phyloP scores from a whole-genome alignment of 768 basidiomycete species.

The Naganishia randhawae region DNA sequence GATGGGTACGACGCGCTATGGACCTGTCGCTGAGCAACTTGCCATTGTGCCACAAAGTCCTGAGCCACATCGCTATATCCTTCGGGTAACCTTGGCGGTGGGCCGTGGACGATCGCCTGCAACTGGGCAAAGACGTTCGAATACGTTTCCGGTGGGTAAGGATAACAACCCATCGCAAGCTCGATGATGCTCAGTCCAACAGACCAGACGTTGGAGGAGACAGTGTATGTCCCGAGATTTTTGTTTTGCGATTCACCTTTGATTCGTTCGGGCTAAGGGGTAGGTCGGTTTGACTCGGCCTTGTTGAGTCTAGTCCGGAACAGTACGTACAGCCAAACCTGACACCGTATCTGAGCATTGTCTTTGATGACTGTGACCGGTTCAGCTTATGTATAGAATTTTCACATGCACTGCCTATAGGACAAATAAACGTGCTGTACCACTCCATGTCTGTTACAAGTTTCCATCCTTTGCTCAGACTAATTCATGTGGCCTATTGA shows the following conservation, averaged over 20 bases:
- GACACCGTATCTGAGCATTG: too few species aligned
- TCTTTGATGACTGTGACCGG: too few species aligned
- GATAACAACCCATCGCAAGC: conserved; percentile 79
- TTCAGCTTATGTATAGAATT: too few species aligned
- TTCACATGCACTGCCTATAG: too few species aligned
- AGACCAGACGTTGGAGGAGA: conserved; percentile 94
- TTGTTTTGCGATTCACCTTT: conserved; percentile 85
- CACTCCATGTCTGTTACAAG: too few species aligned
- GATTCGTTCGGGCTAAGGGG: conserved; percentile 95
- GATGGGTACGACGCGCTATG: not conserved
- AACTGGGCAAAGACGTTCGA: conserved; percentile 93
- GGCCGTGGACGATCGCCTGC: conserved; percentile 93
- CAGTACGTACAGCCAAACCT: too few species aligned
- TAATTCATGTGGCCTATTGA: too few species aligned
- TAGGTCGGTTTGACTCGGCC: too few species aligned
- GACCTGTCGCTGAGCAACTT: conserved; percentile 23
- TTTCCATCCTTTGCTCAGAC: too few species aligned
- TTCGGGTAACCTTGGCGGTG: conserved; percentile 79
- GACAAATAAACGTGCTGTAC: too few species aligned
- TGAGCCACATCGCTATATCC: conserved; percentile 66
- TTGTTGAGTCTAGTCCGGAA: too few species aligned
- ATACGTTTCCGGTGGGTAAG: conserved; percentile 96
- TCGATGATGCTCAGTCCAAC: conserved; percentile 91
- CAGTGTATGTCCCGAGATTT: conserved; percentile 84
- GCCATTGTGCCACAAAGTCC: conserved; percentile 76